Percentiles rank a stretch among this genome's conserved stretches.
These are phyloP conservation scores for Cytospora chrysosperma DNA, from an alignment of 2,329 filamentous ascomycete genomes.

Conservation along the genomic window DNA sequence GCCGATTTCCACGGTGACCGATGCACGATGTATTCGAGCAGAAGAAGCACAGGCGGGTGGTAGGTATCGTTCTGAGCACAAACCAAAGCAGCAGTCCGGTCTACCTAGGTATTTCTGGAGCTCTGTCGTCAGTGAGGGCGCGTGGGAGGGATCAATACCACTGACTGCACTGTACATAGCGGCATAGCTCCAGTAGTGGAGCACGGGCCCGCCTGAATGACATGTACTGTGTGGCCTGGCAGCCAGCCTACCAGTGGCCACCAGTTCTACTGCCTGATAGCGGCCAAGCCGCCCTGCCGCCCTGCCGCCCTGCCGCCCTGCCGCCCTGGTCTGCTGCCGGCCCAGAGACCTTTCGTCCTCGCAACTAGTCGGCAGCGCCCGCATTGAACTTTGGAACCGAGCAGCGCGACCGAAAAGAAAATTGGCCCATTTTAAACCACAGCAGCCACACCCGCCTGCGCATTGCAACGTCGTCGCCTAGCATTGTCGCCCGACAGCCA, in stretches of 20 bases:
- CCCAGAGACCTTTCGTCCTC: not conserved
- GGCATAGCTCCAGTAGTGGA: conserved; percentile 4
- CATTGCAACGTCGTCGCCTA: conserved; percentile 12
- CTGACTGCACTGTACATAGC: not conserved
- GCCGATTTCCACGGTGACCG: conserved; percentile 11
- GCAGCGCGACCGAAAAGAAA: conserved; percentile 20
- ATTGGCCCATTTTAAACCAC: conserved; percentile 1
- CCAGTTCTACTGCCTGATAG: not conserved
- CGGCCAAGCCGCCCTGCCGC: not conserved
- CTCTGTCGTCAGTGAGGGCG: conserved; percentile 39
- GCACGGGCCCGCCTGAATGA: conserved; percentile 11
- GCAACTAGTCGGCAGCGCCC: conserved; percentile 16
- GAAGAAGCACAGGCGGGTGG: not conserved
- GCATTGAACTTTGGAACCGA: conserved; percentile 7
- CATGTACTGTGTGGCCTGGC: not conserved
- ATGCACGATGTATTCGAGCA: not conserved
- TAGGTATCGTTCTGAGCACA: not conserved
- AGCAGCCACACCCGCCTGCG: conserved; percentile 3
- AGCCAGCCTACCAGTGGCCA: no score
- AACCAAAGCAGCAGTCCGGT: not conserved
- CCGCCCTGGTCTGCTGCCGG: not conserved
- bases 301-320: no score
- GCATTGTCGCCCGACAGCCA: not conserved
- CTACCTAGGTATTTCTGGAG: conserved; percentile 45
- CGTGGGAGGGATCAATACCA: conserved; percentile 24